phyloP scores from a whole-genome alignment of 2,329 filamentous ascomycete species.

The Cladophialophora yegresii region DNA sequence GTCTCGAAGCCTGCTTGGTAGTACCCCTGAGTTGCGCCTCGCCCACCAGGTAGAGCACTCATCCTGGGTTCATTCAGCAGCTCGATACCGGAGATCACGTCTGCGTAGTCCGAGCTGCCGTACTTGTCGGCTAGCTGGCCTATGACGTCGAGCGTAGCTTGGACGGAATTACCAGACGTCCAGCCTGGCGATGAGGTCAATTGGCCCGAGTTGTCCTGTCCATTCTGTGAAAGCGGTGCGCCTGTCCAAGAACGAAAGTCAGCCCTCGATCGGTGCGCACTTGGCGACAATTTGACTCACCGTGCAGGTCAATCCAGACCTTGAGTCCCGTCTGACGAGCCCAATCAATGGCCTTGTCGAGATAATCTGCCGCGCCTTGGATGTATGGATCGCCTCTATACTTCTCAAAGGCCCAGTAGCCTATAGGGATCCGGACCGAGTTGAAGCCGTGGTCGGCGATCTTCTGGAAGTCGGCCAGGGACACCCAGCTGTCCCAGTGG shows the following conservation, averaged over 20 bases:
- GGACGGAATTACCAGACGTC: slow-evolving; percentile 43
- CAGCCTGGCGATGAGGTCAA: slow-evolving; percentile 40
- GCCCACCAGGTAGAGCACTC: slow-evolving; percentile 40
- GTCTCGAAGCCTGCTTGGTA: slow-evolving; percentile 44
- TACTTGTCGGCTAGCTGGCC: slow-evolving; percentile 61
- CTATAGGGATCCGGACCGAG: slow-evolving; percentile 65
- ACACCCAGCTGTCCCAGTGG: slow-evolving; percentile 64
- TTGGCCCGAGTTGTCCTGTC: slow-evolving; percentile 67
- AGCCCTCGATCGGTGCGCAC: neutral
- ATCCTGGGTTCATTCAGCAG: slow-evolving; percentile 49
- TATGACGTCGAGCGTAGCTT: slow-evolving; percentile 56
- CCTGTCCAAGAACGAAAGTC: slow-evolving; percentile 18
- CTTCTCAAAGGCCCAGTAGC: slow-evolving; percentile 64
- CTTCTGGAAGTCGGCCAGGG: slow-evolving; percentile 56
- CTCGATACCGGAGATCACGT: slow-evolving; percentile 57
- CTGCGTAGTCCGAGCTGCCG: slow-evolving; percentile 53
- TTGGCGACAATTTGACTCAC: slow-evolving; percentile 36
- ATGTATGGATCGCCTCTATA: slow-evolving; percentile 62
- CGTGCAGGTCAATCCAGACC: slow-evolving; percentile 69
- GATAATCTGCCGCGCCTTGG: slow-evolving; percentile 60
- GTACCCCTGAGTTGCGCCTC: slow-evolving; percentile 54
- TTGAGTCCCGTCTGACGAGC: slow-evolving; percentile 61
- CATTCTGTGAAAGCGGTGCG: slow-evolving; percentile 65
- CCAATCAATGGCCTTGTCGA: slow-evolving; percentile 62
- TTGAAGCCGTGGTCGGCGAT: slow-evolving; percentile 58